Conservation (phyloP, 169 alveolate species). For the Amoebophrya sp. region DNA sequence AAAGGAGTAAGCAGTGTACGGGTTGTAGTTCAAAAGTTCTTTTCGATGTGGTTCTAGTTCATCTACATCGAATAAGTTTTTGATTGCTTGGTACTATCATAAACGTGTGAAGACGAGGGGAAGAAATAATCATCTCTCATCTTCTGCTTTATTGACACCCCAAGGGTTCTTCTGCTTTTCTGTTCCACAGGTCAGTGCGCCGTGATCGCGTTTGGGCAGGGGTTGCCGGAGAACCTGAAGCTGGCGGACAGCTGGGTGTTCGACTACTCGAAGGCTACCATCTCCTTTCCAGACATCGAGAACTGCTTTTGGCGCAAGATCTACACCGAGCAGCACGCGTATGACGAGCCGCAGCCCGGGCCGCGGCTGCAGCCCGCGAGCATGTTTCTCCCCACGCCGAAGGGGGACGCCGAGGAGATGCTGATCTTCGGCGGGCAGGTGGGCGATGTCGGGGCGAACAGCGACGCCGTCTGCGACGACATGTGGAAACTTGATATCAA, state of each 20-base stretch:
- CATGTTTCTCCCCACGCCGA: background rate
- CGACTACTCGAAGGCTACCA: background rate
- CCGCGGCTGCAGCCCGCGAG: background rate
- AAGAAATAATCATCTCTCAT: too few species aligned
- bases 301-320: background rate
- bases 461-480: too few species aligned
- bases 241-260: background rate
- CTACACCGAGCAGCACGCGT: background rate
- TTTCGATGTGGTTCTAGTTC: too few species aligned
- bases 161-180: background rate
- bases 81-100: too few species aligned
- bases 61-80: too few species aligned
- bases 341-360: background rate
- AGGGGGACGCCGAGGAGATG: background rate
- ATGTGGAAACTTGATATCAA: background rate
- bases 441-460: background rate
- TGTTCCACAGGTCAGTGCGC: background rate
- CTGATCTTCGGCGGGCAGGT: constrained; percentile 1
- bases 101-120: too few species aligned
- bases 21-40: too few species aligned
- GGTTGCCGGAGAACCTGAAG: background rate
- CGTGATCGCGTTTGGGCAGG: background rate
- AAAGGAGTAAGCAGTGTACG: too few species aligned
- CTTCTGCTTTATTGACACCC: too few species aligned
- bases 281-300: background rate